Evolutionary conservation across 495 filamentous ascomycete genomes (phyloP).

Genomic region (Trichodelitschia bisporula): DNA sequence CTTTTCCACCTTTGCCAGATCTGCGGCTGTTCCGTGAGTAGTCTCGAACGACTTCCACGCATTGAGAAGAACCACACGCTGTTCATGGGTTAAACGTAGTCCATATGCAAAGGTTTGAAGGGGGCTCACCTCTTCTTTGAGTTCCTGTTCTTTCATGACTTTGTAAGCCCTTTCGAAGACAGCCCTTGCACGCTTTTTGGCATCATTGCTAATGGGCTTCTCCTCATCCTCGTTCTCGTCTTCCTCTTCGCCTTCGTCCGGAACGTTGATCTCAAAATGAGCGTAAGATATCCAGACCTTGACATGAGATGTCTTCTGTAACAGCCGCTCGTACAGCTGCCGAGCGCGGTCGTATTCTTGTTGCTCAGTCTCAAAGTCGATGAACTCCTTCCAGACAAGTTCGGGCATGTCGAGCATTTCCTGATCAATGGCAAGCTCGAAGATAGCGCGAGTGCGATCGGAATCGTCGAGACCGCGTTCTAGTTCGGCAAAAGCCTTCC

Average conservation of each 20-base stretch:
- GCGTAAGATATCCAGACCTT: slow-evolving; percentile 98
- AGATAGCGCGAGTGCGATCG: slow-evolving; percentile 72
- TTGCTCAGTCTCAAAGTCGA: slow-evolving; percentile 92
- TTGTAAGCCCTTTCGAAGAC: slow-evolving; percentile 75
- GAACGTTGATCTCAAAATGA: slow-evolving; percentile 81
- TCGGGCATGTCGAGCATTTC: slow-evolving; percentile 90
- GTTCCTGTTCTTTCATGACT: slow-evolving; percentile 72
- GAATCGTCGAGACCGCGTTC: slow-evolving; percentile 76
- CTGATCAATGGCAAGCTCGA: slow-evolving; percentile 71
- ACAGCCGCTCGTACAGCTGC: slow-evolving; percentile 68
- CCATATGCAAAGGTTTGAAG: slow-evolving; percentile 1
- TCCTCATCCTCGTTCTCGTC: slow-evolving; percentile 32
- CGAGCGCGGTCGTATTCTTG: slow-evolving; percentile 66
- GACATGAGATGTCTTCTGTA: slow-evolving; percentile 86
- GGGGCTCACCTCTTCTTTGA: slow-evolving; percentile 57
- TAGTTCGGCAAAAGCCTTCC: slow-evolving; percentile 86
- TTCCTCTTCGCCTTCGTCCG: slow-evolving; percentile 39
- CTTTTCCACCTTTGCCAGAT: slow-evolving; percentile 63
- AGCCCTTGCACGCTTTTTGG: slow-evolving; percentile 54
- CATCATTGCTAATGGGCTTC: slow-evolving; percentile 51
- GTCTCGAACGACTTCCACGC: slow-evolving; percentile 82
- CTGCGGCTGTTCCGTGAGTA: slow-evolving; percentile 51
- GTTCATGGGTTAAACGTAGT: slow-evolving; percentile 12
- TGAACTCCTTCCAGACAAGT: slow-evolving; percentile 87
- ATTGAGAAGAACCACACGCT: slow-evolving; percentile 66